phyloP scores from a whole-genome alignment of 805 yeast species.

The Suhomyces xylopsoci region DNA sequence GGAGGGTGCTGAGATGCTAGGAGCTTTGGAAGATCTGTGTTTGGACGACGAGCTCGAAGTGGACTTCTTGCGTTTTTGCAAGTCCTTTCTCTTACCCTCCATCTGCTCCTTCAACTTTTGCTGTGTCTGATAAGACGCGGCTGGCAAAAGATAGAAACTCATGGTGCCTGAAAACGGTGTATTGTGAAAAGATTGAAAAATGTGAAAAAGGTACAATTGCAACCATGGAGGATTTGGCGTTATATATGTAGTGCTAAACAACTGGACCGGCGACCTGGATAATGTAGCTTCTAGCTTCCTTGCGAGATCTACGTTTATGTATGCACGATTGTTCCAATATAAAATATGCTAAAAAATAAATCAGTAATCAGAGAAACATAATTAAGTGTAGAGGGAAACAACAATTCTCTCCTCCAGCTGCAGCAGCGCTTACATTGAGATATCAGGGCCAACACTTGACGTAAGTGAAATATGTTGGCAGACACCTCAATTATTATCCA shows the following conservation, averaged over 20 bases:
- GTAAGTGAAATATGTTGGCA: not conserved
- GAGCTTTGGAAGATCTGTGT: not conserved
- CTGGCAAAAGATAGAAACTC: conserved; percentile 15
- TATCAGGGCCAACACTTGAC: not conserved
- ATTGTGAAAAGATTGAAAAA: not conserved
- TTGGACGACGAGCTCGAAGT: not conserved
- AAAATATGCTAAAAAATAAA: not conserved
- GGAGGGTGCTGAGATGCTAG: not conserved
- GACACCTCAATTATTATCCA: not conserved
- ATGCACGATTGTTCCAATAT: not conserved
- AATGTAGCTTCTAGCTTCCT: not conserved
- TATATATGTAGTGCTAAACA: not conserved
- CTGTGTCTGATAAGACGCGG: conserved; percentile 16
- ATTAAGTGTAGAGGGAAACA: not conserved
- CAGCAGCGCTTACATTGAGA: not conserved
- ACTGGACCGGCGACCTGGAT: not conserved
- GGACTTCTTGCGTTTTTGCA: conserved; percentile 4
- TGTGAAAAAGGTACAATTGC: not conserved
- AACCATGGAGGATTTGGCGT: not conserved
- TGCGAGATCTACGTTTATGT: not conserved
- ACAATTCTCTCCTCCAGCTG: not conserved
- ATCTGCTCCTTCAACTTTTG: conserved; percentile 15
- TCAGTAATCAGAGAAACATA: not conserved
- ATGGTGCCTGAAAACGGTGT: conserved; percentile 1
- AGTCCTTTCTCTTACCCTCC: conserved; percentile 6